These are phyloP conservation scores for Geosiphon pyriformis DNA, from an alignment of 192 early-diverging fungal species.

Conservation along the genomic window DNA sequence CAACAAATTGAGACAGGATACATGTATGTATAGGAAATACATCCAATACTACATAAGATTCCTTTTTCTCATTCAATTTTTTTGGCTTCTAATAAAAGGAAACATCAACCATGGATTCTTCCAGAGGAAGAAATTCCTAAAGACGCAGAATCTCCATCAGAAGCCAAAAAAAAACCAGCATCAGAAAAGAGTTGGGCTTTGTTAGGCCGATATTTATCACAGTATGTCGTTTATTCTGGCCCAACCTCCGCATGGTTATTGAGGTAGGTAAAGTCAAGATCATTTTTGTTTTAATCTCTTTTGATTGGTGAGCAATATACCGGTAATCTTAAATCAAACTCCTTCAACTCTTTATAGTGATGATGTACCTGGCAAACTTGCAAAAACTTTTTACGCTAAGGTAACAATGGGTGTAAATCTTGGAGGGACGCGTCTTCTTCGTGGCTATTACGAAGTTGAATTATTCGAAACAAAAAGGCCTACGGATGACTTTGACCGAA, in stretches of 20 bases:
- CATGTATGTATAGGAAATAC: slow-evolving; percentile 31
- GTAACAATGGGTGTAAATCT: slow-evolving; percentile 48
- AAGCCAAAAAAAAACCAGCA: slow-evolving; percentile 26
- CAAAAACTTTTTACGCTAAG: slow-evolving; percentile 58
- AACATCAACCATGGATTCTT: slow-evolving; percentile 54
- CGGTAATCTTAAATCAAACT: not conserved
- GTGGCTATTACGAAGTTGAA: slow-evolving; percentile 73
- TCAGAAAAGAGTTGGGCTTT: slow-evolving; percentile 67
- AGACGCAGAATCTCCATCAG: slow-evolving; percentile 23
- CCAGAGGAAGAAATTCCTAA: slow-evolving; percentile 14
- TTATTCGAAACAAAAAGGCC: slow-evolving; percentile 42
- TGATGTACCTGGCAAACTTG: slow-evolving; percentile 52
- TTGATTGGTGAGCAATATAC: not conserved
- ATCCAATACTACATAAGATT: not conserved
- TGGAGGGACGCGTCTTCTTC: slow-evolving; percentile 64
- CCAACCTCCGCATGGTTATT: slow-evolving; percentile 56
- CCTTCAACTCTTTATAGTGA: slow-evolving; percentile 38
- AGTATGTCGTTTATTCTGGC: slow-evolving; percentile 68
- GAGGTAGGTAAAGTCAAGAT: slow-evolving; percentile 34
- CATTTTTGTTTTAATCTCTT: not conserved
- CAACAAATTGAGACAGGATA: slow-evolving; percentile 81
- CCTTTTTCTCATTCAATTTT: not conserved
- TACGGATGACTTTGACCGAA: slow-evolving; percentile 28
- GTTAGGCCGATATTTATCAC: slow-evolving; percentile 70
- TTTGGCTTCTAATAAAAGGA: slow-evolving; percentile 29